These are phyloP conservation scores for Coelastrella sp. DNA, from an alignment of 139 green algal species.

Conservation along the genomic window DNA sequence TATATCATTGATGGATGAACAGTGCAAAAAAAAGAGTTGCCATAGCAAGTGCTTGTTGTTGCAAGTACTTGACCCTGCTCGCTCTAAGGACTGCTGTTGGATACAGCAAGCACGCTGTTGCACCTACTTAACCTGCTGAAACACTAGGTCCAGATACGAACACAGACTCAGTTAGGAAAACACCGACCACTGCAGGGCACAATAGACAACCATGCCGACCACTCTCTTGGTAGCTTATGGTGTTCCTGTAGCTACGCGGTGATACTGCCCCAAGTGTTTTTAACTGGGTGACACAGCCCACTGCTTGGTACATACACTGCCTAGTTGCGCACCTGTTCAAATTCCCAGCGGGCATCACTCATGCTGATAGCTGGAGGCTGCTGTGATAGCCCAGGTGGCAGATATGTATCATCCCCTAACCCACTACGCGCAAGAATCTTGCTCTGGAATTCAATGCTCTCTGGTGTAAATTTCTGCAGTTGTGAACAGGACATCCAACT, in stretches of 20 bases:
- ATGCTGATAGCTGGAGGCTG: conserved; percentile 71
- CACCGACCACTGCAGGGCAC: background rate
- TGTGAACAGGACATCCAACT: too few relatives aligned
- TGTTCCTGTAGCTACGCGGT: background rate
- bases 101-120: background rate
- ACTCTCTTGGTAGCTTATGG: too few relatives aligned
- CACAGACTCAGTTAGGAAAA: too few relatives aligned
- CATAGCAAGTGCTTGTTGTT: background rate
- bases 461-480: conserved; percentile 75
- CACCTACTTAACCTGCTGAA: too few relatives aligned
- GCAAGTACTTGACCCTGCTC: background rate
- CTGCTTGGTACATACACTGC: background rate
- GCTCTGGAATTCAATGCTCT: conserved; percentile 91
- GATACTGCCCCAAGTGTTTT: background rate
- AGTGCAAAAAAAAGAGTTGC: background rate
- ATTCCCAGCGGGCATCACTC: conserved; percentile 86
- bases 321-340: conserved; percentile 80
- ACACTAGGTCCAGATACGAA: too few relatives aligned
- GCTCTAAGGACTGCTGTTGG: background rate
- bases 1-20: too few relatives aligned
- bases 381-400: conserved; percentile 73
- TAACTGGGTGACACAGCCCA: background rate
- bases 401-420: conserved; percentile 93
- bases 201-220: too few relatives aligned
- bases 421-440: conserved; percentile 90